Conservation (phyloP, 106 monocot species). For the Acanthochlamys bracteata region DNA sequence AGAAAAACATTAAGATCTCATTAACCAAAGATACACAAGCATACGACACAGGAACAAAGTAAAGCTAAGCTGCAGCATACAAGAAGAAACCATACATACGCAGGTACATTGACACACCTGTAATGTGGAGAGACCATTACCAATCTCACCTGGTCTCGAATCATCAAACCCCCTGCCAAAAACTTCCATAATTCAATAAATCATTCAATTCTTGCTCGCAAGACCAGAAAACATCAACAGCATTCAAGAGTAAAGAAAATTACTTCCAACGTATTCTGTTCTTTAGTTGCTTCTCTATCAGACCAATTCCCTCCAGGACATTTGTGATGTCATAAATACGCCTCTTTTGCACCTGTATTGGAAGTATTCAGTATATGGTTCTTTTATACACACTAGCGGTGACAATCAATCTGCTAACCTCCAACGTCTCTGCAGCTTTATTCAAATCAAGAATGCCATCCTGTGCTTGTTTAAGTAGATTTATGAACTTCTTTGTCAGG, state of each 20-base stretch:
- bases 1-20: too few species aligned
- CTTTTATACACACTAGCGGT: too few species aligned
- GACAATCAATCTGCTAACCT: constrained; percentile 31
- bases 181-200: background rate
- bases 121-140: constrained; percentile 44
- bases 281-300: constrained; percentile 84
- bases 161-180: constrained; percentile 59
- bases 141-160: constrained; percentile 33
- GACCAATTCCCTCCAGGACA: constrained; percentile 92
- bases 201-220: background rate
- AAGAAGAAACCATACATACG: too few species aligned
- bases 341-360: constrained; percentile 73
- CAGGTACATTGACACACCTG: constrained; percentile 31
- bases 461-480: constrained; percentile 68
- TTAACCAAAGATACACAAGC: too few species aligned
- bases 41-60: too few species aligned
- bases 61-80: too few species aligned
- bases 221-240: background rate
- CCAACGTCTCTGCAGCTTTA: constrained; percentile 77
- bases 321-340: constrained; percentile 95
- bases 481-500: constrained; percentile 79
- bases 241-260: too few species aligned
- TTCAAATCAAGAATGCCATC: constrained; percentile 94
- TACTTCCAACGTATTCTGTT: constrained; percentile 94
- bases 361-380: too few species aligned